A percentile compares a stretch with the other conserved stretches of the same genome.
phyloP scores from a whole-genome alignment of 2,329 filamentous ascomycete genomes.

The Microcyclosporella mali region DNA sequence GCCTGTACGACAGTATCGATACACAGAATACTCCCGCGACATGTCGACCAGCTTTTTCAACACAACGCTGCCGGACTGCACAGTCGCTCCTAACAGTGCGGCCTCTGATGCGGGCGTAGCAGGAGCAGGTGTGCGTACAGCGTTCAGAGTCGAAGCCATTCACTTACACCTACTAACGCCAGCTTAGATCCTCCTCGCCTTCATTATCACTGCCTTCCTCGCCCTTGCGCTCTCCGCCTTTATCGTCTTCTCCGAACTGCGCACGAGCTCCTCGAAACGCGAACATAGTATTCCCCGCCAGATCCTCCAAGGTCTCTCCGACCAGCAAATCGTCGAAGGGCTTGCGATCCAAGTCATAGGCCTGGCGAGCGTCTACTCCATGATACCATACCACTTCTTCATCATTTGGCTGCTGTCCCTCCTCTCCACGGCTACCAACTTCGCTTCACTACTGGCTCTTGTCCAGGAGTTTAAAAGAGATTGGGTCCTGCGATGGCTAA shows the following conservation, averaged over 20 bases:
- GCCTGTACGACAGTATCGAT: neutral
- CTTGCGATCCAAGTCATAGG: conserved; percentile 63
- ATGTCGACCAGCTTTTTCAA: conserved; percentile 9
- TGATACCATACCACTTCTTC: conserved; percentile 65
- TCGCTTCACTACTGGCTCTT: conserved; percentile 58
- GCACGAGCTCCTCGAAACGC: conserved; percentile 33
- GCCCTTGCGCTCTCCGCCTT: conserved; percentile 51
- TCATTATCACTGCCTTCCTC: conserved; percentile 57
- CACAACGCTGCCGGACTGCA: conserved; percentile 33
- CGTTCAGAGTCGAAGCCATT: neutral
- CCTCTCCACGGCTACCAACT: conserved; percentile 60
- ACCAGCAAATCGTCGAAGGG: conserved; percentile 63
- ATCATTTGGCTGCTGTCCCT: conserved; percentile 63
- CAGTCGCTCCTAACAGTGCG: conserved; percentile 39
- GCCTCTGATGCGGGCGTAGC: conserved; percentile 54
- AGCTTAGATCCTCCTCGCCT: conserved; percentile 55
- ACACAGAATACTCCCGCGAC: neutral
- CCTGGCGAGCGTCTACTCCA: conserved; percentile 52
- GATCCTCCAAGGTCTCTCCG: conserved; percentile 58
- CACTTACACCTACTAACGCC: conserved; percentile 1
- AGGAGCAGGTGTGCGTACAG: conserved; percentile 47
- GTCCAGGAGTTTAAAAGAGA: conserved; percentile 61
- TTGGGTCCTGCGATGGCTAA: conserved; percentile 60
- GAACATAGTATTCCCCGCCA: conserved; percentile 54
- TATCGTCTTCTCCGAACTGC: conserved; percentile 52